Evolutionary conservation across 306 rosid species (phyloP).

Genomic region (Medicago arabica): DNA sequence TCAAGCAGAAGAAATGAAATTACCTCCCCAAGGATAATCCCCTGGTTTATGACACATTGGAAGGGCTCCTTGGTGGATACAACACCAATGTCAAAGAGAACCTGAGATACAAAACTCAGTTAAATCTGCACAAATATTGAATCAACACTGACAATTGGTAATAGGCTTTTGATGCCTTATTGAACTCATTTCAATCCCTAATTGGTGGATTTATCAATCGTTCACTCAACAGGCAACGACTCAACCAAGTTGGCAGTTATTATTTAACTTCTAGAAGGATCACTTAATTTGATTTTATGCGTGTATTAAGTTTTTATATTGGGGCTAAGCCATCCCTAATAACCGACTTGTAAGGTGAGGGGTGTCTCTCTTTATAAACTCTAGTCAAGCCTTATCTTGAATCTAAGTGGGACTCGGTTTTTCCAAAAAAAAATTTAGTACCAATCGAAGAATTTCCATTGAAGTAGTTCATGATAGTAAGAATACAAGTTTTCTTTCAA

Average conservation of each 20-base stretch:
- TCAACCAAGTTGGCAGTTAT: slow-evolving; percentile 24
- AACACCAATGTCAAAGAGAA: slow-evolving; percentile 88
- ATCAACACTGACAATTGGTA: slow-evolving; percentile 23
- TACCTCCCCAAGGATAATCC: slow-evolving; percentile 97
- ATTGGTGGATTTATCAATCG: slow-evolving; percentile 20
- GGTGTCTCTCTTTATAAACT: too few species aligned
- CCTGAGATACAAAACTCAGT: slow-evolving; percentile 65
- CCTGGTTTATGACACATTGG: slow-evolving; percentile 98
- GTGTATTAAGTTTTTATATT: neutral
- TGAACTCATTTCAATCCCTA: slow-evolving; percentile 23
- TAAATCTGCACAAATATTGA: slow-evolving; percentile 31
- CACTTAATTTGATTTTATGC: slow-evolving; percentile 24
- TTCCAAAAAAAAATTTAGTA: too few species aligned
- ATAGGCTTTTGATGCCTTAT: slow-evolving; percentile 24
- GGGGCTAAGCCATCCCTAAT: too few species aligned
- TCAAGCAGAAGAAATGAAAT: slow-evolving; percentile 44
- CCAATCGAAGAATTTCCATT: too few species aligned
- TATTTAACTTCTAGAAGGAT: slow-evolving; percentile 30
- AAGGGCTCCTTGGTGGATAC: slow-evolving; percentile 96
- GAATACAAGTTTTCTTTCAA: too few species aligned
- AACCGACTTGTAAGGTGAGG: too few species aligned
- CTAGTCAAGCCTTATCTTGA: too few species aligned
- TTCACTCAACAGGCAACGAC: slow-evolving; percentile 26
- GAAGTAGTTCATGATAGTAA: too few species aligned
- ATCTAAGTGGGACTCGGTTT: too few species aligned